Conservation (phyloP, 2,329 filamentous ascomycete genomes). For the Aspergillus brunneoviolaceus region DNA sequence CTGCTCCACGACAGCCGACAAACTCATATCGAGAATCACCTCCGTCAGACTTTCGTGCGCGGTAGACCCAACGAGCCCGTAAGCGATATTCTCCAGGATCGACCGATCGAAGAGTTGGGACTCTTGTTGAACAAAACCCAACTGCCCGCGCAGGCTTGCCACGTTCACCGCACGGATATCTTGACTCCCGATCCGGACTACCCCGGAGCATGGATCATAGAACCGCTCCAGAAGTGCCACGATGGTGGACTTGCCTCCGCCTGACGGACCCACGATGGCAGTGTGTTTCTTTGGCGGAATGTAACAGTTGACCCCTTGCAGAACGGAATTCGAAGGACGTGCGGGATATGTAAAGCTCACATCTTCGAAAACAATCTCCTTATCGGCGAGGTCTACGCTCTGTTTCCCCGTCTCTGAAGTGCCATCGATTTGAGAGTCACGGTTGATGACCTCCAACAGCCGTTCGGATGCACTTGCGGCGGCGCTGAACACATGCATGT, state of each 20-base stretch:
- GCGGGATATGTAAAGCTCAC: slow-evolving; percentile 37
- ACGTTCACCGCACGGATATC: slow-evolving; percentile 37
- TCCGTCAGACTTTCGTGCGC: slow-evolving; percentile 25
- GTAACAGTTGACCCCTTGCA: slow-evolving; percentile 34
- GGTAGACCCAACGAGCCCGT: slow-evolving; percentile 42
- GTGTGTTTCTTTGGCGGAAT: slow-evolving; percentile 46
- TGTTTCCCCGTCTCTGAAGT: slow-evolving; percentile 18
- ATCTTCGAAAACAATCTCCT: slow-evolving; percentile 35
- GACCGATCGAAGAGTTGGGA: slow-evolving; percentile 79
- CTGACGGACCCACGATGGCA: slow-evolving; percentile 72
- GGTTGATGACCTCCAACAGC: slow-evolving; percentile 59
- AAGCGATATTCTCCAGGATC: slow-evolving; percentile 75
- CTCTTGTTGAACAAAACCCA: slow-evolving; percentile 56
- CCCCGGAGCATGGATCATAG: slow-evolving; percentile 55
- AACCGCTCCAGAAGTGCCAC: slow-evolving; percentile 70
- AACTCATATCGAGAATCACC: slow-evolving; percentile 38
- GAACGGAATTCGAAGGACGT: slow-evolving; percentile 41
- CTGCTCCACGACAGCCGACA: slow-evolving; percentile 53
- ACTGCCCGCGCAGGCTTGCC: slow-evolving; percentile 24
- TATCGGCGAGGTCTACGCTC: slow-evolving; percentile 25
- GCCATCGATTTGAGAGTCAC: slow-evolving; percentile 48
- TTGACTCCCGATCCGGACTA: slow-evolving; percentile 40
- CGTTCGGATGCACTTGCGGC: slow-evolving; percentile 58
- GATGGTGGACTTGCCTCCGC: slow-evolving; percentile 73
- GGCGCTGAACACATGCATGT: slow-evolving; percentile 49